These are phyloP conservation scores for Uronychia setigera DNA, from an alignment of 73 alveolate species.

Conservation along the genomic window DNA sequence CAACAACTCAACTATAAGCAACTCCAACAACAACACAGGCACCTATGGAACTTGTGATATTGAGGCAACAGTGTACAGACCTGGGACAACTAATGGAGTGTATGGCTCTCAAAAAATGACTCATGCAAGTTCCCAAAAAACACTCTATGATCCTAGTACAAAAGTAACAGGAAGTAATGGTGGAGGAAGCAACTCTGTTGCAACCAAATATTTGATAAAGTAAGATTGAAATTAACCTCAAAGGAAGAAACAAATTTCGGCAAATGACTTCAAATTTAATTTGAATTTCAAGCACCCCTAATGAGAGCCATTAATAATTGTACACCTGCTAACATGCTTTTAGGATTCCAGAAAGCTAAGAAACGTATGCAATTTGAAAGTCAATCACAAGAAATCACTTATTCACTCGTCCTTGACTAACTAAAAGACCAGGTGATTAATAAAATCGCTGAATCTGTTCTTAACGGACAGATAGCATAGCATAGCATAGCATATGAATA, in stretches of 20 bases:
- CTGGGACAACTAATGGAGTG: neutral
- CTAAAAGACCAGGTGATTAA: no score
- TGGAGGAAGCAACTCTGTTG: no score
- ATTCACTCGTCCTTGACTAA: no score
- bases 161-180: neutral
- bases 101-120: neutral
- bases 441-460: no score
- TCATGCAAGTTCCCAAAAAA: neutral
- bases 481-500: no score
- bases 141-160: neutral
- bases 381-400: no score
- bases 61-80: neutral
- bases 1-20: neutral
- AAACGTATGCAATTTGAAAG: no score
- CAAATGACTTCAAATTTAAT: neutral
- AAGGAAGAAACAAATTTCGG: neutral
- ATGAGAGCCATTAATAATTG: no score
- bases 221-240: neutral
- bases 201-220: neutral
- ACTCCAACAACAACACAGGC: neutral
- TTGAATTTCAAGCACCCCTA: neutral
- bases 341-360: no score
- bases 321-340: no score
- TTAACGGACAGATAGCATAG: no score
- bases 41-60: neutral